Percentiles rank a stretch among this genome's conserved stretches.
phyloP scores from a whole-genome alignment of 73 alveolate genomes.

The Breviolum minutum region DNA sequence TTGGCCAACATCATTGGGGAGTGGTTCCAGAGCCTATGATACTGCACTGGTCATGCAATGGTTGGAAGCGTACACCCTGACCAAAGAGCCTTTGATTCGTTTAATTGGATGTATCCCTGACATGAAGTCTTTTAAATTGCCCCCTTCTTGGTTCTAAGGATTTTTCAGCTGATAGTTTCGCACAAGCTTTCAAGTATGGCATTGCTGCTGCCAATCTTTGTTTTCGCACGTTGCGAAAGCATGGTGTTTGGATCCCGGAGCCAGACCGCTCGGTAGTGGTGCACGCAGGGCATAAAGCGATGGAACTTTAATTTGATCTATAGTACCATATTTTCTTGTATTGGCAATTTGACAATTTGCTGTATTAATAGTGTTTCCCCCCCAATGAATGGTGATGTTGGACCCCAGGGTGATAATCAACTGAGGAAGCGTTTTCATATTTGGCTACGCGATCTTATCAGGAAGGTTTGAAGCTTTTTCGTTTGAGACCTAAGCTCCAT shows the following conservation, averaged over 20 bases:
- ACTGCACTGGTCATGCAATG: neutral
- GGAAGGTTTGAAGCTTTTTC: neutral
- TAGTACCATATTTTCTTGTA: neutral
- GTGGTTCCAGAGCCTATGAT: neutral
- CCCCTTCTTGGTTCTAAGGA: neutral
- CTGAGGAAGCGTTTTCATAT: neutral
- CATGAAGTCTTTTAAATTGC: no score
- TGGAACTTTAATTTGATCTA: neutral
- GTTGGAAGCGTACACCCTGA: neutral
- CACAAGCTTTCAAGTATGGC: neutral
- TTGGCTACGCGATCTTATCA: neutral
- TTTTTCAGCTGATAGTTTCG: neutral
- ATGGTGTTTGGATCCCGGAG: neutral
- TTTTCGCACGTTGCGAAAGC: neutral
- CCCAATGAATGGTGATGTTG: neutral
- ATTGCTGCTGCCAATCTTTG: neutral
- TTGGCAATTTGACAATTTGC: neutral
- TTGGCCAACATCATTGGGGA: constrained; percentile 3
- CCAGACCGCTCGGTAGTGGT: neutral
- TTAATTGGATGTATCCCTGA: no score
- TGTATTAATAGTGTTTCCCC: neutral
- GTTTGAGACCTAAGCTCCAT: neutral
- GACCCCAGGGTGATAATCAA: neutral
- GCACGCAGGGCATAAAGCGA: neutral
- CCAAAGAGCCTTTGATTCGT: no score